A percentile compares a stretch with the other conserved stretches of the same genome.
phyloP scores from a whole-genome alignment of 208 protist species.

The Trichomonas tenax region DNA sequence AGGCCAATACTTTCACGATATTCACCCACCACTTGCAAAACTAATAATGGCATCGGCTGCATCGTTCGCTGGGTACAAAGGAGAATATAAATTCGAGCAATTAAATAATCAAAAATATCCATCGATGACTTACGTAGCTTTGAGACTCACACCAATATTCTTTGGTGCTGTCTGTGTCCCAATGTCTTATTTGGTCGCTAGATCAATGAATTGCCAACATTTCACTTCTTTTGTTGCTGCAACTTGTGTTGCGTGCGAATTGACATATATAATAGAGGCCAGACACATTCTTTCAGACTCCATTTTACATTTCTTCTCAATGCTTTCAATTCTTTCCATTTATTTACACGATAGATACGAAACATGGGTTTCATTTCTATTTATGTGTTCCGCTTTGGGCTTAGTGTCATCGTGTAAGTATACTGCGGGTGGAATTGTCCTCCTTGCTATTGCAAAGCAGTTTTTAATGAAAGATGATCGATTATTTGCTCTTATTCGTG shows the following conservation, averaged over 20 bases:
- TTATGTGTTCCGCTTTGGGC: not conserved
- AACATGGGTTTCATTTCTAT: not conserved
- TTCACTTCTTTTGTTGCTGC: not conserved
- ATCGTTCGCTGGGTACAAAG: not conserved
- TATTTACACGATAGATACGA: not conserved
- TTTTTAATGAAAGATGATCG: not conserved
- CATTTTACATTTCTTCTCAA: constrained; percentile 6
- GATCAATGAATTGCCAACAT: not conserved
- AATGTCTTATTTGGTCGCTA: not conserved
- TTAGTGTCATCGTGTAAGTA: not conserved
- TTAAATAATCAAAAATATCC: not conserved
- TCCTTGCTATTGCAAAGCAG: not conserved
- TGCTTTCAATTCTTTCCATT: not conserved
- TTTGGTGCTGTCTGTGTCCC: not conserved
- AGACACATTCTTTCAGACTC: not conserved
- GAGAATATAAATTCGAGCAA: not conserved
- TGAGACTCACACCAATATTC: not conserved
- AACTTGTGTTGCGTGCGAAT: not conserved
- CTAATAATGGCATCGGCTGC: constrained; percentile 22
- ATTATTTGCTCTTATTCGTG: not conserved
- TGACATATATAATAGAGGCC: not conserved
- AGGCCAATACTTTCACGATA: constrained; percentile 29
- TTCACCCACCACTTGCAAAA: constrained; percentile 30
- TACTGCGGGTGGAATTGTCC: not conserved
- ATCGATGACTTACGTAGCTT: not conserved